phyloP scores from a whole-genome alignment of 345 rosid species.

The Lenwebbia sp. region DNA sequence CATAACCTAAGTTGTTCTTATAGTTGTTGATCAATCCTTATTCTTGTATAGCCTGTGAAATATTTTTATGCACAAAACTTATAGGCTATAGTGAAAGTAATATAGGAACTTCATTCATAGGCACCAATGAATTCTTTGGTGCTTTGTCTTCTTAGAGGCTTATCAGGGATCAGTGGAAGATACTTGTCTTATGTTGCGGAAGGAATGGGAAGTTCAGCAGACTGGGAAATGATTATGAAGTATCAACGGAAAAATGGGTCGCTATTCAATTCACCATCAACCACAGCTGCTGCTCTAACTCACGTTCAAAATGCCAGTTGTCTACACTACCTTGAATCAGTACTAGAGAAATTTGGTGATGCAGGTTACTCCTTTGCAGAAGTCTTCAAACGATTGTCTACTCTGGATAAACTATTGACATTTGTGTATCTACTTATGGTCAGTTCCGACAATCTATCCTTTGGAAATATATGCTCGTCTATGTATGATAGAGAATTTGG shows the following conservation, averaged over 20 bases:
- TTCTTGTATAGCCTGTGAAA: background rate
- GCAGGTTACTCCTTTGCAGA: conserved; percentile 32
- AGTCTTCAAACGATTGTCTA: background rate
- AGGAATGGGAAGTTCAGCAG: conserved; percentile 43
- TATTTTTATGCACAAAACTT: background rate
- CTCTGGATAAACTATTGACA: background rate
- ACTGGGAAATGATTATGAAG: conserved; percentile 57
- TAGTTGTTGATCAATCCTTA: background rate
- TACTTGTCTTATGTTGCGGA: conserved; percentile 60
- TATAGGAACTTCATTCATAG: background rate
- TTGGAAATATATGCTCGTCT: conserved; percentile 45
- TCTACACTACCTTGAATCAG: conserved; percentile 43
- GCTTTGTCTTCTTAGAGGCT: conserved; percentile 11
- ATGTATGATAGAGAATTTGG: conserved; percentile 41
- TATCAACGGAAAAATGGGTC: conserved; percentile 73
- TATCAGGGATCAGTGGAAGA: conserved; percentile 36
- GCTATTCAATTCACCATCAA: conserved; percentile 74
- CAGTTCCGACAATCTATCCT: conserved; percentile 84
- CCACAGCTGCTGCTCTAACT: conserved; percentile 70
- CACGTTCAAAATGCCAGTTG: conserved; percentile 43
- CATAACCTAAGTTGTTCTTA: background rate
- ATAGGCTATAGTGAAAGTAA: background rate
- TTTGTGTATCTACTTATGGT: conserved; percentile 7
- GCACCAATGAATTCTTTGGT: background rate
- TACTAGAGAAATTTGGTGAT: conserved; percentile 51